Evolutionary conservation across 2,329 filamentous ascomycete genomes (phyloP), one percentile per base, ranked within the genome.

Genomic region (Herpotrichia juniperi): DNA sequence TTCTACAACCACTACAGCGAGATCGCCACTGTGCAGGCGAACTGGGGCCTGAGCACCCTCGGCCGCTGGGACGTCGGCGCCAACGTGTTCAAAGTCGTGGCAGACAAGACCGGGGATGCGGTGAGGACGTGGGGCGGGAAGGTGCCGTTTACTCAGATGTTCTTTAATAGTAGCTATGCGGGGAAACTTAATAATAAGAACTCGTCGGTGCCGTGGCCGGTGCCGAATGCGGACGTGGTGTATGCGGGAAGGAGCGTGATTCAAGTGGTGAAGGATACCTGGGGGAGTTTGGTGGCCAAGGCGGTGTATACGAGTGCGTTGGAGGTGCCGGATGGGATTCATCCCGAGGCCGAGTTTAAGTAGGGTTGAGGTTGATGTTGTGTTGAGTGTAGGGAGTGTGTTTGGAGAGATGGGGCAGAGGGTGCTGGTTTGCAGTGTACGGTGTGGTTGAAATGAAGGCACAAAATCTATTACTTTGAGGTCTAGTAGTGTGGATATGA

Each of bases 1-100:
- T 93, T 68, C 66, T 79, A 79, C 69, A 74, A 78, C 68, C 77
- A 79, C 67, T 79, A 78, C 69, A 75, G 70, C 48, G 75, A 76
- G 48, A 73, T 79, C 44, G 56, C 70, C 25, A 76, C 76, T 4
- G 76, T 78, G 7, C 73, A 78, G 57, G 75, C 76, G 9, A 79
- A 79, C 62, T 79, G 77, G 77, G 64, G 59, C 16, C 66, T 79
- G 2, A 66, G 76, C 59, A 78, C 76, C 0, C 74, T 79, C 7
- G 77, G 76, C 10, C 73, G 77, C 11, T 79, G 74, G 73, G 77
- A 79, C 46, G 74, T 78, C 2, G 76, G 76, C 35, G 77, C 77
- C 30, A 79, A 79, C 54, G 75, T 79, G 12, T 78, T 76, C 66
- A 62, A 62, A 22, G 61, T 66, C 4, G 63, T 69, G 4, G 63